Conservation (phyloP, 2,329 filamentous ascomycete genomes). For the Diaporthe vexans region DNA sequence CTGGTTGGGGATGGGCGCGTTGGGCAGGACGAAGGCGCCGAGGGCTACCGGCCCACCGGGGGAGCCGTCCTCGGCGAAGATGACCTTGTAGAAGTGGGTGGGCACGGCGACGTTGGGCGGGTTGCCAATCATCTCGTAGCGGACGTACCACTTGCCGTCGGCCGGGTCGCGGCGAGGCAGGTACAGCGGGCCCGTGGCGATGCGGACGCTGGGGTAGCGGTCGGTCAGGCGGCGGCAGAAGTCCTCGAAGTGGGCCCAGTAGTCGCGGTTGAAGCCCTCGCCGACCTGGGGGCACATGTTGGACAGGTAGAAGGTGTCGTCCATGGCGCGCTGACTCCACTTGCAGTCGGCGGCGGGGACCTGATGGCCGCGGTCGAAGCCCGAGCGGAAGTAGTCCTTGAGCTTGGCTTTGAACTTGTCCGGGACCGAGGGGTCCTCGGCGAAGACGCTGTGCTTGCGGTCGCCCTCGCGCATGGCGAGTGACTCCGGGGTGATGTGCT, state of each 20-base stretch:
- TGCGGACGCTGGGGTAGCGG: slow-evolving; percentile 86
- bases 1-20: slow-evolving; percentile 87
- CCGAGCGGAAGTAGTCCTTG: slow-evolving; percentile 93
- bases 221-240: slow-evolving; percentile 89
- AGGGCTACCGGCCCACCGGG: slow-evolving; percentile 83
- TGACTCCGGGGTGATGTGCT: slow-evolving; percentile 94
- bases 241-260: slow-evolving; percentile 99
- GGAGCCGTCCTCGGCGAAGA: slow-evolving; percentile 89
- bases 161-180: slow-evolving; percentile 83
- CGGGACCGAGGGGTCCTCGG: slow-evolving; percentile 85
- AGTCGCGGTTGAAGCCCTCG: slow-evolving; percentile 98
- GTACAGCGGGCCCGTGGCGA: slow-evolving; percentile 95
- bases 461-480: slow-evolving; percentile 82
- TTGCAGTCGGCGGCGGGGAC: slow-evolving; percentile 96
- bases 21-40: slow-evolving; percentile 95
- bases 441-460: slow-evolving; percentile 85
- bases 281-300: slow-evolving; percentile 99
- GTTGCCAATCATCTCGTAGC: slow-evolving; percentile 94
- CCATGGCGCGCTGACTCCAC: slow-evolving; percentile 95
- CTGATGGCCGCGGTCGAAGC: slow-evolving; percentile 97
- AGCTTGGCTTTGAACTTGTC: slow-evolving; percentile 90
- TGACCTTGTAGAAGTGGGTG: slow-evolving; percentile 99
- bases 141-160: slow-evolving; percentile 96
- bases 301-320: slow-evolving; percentile 91
- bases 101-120: slow-evolving; percentile 96